Evolutionary conservation across 768 basidiomycete genomes (phyloP).

Genomic region (Auriscalpium orientale): DNA sequence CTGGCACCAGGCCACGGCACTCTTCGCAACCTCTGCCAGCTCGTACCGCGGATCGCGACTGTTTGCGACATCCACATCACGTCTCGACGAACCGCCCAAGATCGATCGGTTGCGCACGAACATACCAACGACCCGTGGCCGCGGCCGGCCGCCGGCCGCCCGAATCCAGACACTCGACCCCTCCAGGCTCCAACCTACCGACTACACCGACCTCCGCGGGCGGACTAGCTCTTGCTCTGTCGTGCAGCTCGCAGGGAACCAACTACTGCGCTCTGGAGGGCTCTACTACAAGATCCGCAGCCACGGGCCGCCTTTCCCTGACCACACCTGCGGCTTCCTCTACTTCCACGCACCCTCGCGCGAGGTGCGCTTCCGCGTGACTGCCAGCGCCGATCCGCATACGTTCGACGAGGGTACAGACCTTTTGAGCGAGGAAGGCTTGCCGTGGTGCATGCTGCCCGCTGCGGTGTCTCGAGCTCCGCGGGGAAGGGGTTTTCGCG

Average conservation of each 20-base stretch:
- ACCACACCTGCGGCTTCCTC: constrained; percentile 3
- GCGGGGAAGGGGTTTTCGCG: neutral
- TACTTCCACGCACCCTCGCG: neutral
- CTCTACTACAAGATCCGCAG: neutral
- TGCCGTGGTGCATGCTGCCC: neutral
- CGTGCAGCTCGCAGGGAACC: too few relatives aligned
- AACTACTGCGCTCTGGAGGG: too few relatives aligned
- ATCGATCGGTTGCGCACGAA: too few relatives aligned
- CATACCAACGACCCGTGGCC: too few relatives aligned
- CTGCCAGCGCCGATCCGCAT: neutral
- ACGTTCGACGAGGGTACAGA: neutral
- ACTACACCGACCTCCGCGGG: neutral
- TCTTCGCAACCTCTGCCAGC: too few relatives aligned
- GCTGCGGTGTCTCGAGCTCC: neutral
- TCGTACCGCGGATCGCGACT: too few relatives aligned
- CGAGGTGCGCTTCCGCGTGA: neutral
- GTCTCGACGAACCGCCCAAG: too few relatives aligned
- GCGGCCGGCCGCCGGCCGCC: neutral
- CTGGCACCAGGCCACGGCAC: too few relatives aligned
- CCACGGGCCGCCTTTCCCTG: constrained; percentile 19
- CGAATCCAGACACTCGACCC: neutral
- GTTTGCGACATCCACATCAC: too few relatives aligned
- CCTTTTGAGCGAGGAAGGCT: neutral
- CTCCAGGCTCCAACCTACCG: neutral
- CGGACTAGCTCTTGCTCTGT: too few relatives aligned